Evolutionary conservation across 352 stramenopile genomes (phyloP).

Genomic region (Hyaloperonospora arabidopsidis): DNA sequence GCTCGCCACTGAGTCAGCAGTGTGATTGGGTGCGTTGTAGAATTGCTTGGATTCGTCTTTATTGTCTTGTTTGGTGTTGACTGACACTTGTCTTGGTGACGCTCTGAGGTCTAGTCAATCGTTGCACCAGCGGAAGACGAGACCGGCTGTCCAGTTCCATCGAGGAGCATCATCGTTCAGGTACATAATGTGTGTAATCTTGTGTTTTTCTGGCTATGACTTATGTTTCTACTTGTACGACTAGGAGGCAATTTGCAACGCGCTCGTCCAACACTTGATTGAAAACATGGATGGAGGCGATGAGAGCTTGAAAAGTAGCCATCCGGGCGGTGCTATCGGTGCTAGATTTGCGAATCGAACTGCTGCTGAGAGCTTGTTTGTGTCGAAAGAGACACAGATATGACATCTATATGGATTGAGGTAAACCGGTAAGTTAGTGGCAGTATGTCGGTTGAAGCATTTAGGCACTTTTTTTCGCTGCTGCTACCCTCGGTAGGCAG

Average conservation of each 20-base stretch:
- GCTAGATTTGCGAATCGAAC: slow-evolving; percentile 21
- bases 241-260: slow-evolving; percentile 70
- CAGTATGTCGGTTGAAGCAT: too few species aligned
- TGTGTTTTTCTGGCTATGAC: neutral
- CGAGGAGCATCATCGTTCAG: slow-evolving; percentile 73
- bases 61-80: neutral
- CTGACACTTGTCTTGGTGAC: neutral
- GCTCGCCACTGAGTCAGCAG: slow-evolving; percentile 27
- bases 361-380: neutral
- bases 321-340: slow-evolving; percentile 69
- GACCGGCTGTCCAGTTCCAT: slow-evolving; percentile 47
- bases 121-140: slow-evolving; percentile 43
- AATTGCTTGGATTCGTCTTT: neutral
- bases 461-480: too few species aligned
- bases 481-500: too few species aligned
- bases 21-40: slow-evolving; percentile 26
- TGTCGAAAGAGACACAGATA: neutral
- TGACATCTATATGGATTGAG: neutral
- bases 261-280: slow-evolving; percentile 57
- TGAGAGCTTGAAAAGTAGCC: slow-evolving; percentile 40
- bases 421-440: neutral
- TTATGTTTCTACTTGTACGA: neutral
- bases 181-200: slow-evolving; percentile 15
- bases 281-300: slow-evolving; percentile 24
- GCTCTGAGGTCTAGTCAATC: slow-evolving; percentile 8